Percentiles rank a stretch among this genome's conserved stretches.
These are phyloP conservation scores for Cyberlindnera mississippiensis DNA, from an alignment of 805 yeast genomes.

Conservation along the genomic window DNA sequence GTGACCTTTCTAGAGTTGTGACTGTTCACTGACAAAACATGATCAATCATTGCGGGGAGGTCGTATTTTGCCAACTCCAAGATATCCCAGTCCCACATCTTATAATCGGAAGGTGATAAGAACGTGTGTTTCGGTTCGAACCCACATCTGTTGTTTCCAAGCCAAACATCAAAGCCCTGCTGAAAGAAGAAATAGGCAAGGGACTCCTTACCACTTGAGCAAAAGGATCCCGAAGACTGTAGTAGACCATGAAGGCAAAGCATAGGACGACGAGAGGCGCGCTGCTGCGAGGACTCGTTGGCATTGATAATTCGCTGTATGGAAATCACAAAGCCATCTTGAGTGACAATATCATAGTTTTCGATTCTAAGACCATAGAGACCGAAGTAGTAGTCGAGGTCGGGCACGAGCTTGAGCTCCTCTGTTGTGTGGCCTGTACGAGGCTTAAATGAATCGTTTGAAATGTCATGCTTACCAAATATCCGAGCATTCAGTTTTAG, in stretches of 20 bases:
- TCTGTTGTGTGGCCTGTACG: slow-evolving; percentile 16
- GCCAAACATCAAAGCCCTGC: slow-evolving; percentile 81
- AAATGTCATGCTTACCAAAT: too few species aligned
- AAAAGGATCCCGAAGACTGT: slow-evolving; percentile 81
- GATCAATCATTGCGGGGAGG: slow-evolving; percentile 65
- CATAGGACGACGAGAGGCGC: slow-evolving; percentile 51
- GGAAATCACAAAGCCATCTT: slow-evolving; percentile 74
- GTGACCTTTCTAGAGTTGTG: slow-evolving; percentile 42
- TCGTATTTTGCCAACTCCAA: slow-evolving; percentile 78
- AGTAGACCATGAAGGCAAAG: slow-evolving; percentile 81
- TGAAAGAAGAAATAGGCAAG: slow-evolving; percentile 55
- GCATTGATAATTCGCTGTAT: slow-evolving; percentile 62
- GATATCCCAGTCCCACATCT: slow-evolving; percentile 94
- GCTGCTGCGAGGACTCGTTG: slow-evolving; percentile 17
- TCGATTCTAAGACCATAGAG: slow-evolving; percentile 57
- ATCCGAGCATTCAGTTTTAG: neutral
- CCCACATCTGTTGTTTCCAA: slow-evolving; percentile 89
- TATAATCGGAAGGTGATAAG: slow-evolving; percentile 38
- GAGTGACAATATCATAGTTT: slow-evolving; percentile 59
- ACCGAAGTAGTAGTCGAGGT: slow-evolving; percentile 64
- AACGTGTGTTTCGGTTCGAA: slow-evolving; percentile 64
- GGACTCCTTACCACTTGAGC: slow-evolving; percentile 79
- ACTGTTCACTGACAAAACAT: slow-evolving; percentile 42
- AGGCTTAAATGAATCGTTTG: neutral
- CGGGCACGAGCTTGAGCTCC: slow-evolving; percentile 41